Conservation (phyloP, 163 green algal species). For the Smithsoniella earleae region DNA sequence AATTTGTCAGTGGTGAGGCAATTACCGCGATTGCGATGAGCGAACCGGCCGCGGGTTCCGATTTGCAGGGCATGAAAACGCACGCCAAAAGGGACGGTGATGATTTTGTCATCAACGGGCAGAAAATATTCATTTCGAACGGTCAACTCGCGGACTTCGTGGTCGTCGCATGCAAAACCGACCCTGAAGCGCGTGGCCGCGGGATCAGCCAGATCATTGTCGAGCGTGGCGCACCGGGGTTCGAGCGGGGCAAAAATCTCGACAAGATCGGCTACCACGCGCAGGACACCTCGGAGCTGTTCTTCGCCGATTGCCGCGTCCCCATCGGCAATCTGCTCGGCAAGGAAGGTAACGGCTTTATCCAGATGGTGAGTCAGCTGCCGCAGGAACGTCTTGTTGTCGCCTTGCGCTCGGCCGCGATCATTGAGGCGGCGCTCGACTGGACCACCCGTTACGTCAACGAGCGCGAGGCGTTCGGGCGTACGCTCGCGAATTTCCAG, state of each 20-base stretch:
- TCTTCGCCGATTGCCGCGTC: no score
- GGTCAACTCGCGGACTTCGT: slow-evolving; percentile 58
- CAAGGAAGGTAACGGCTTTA: no score
- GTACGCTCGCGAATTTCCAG: no score
- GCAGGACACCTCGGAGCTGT: no score
- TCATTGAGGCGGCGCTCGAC: no score
- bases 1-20: no score
- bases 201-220: slow-evolving; percentile 92
- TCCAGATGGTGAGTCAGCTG: no score
- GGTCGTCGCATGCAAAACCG: slow-evolving; percentile 89
- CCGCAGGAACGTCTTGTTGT: no score
- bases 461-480: no score
- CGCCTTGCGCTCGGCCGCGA: no score
- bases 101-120: slow-evolving; percentile 63
- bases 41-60: slow-evolving; percentile 68
- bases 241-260: slow-evolving; percentile 84
- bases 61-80: slow-evolving; percentile 78
- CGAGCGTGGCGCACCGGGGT: slow-evolving; percentile 69
- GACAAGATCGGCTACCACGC: slow-evolving; percentile 95
- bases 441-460: no score
- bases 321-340: no score
- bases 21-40: slow-evolving; percentile 83
- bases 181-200: slow-evolving; percentile 47
- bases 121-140: slow-evolving; percentile 58
- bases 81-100: slow-evolving; percentile 45